Evolutionary conservation across 2,329 filamentous ascomycete genomes (phyloP).

Genomic region (Scolecobasidium constrictum): DNA sequence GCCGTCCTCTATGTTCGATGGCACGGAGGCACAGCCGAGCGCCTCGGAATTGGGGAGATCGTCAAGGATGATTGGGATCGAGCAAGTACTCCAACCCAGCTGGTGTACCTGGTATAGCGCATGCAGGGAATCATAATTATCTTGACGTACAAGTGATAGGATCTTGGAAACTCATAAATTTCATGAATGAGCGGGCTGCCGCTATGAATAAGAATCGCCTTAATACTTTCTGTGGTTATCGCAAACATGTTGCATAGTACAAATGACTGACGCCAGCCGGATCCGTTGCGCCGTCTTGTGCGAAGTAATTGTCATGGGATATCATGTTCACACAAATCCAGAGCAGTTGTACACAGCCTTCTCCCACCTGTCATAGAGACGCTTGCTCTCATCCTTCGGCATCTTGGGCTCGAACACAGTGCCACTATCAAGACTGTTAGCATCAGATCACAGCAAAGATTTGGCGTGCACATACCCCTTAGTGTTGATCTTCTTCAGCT

Average conservation of each 20-base stretch:
- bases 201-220: no score
- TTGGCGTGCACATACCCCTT: slow-evolving; percentile 32
- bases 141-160: no score
- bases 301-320: no score
- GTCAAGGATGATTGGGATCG: neutral
- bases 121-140: no score
- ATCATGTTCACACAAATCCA: slow-evolving; percentile 44
- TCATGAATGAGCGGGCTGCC: no score
- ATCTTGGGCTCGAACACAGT: slow-evolving; percentile 63
- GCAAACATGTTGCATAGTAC: no score
- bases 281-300: no score
- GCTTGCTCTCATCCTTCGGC: slow-evolving; percentile 43
- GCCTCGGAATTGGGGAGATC: neutral
- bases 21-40: neutral
- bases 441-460: neutral
- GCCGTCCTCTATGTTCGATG: neutral
- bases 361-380: slow-evolving; percentile 61
- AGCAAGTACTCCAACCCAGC: neutral
- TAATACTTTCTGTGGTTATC: no score
- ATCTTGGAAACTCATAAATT: no score
- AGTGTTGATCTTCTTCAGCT: slow-evolving; percentile 63
- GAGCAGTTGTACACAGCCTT: slow-evolving; percentile 70
- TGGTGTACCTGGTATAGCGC: no score
- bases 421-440: slow-evolving; percentile 36
- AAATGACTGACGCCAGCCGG: no score